Conservation (phyloP, 2,329 filamentous ascomycete species). For the Sarocladiaceae sp. region DNA sequence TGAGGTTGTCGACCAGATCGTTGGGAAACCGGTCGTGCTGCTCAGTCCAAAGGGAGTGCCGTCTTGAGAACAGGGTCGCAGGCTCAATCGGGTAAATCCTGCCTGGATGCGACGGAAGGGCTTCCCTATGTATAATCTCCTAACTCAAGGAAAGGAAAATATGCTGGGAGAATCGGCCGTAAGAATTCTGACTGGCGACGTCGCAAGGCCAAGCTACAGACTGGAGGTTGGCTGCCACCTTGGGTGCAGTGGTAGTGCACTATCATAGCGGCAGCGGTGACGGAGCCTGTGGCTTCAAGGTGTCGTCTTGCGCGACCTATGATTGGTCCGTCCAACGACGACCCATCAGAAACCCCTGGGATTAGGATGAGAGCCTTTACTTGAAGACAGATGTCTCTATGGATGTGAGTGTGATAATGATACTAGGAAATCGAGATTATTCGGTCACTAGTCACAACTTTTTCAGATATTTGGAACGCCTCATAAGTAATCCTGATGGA, state of each 20-base stretch:
- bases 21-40: neutral
- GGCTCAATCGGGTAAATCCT: neutral
- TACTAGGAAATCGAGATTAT: neutral
- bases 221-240: neutral
- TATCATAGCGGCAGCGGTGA: neutral
- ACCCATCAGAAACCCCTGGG: neutral
- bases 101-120: neutral
- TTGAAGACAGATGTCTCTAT: too few species aligned
- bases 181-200: too few species aligned
- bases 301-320: slow-evolving; percentile 19
- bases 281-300: slow-evolving; percentile 12
- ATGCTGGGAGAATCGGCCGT: too few species aligned
- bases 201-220: slow-evolving; percentile 1
- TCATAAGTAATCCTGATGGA: too few species aligned
- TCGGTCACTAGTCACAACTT: too few species aligned
- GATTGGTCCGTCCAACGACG: slow-evolving; percentile 18
- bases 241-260: neutral
- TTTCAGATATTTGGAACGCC: too few species aligned
- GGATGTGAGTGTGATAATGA: too few species aligned
- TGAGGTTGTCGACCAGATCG: neutral
- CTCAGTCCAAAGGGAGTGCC: neutral
- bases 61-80: neutral
- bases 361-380: neutral
- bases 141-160: neutral
- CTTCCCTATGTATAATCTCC: neutral